Evolutionary conservation across 2,329 filamentous ascomycete genomes (phyloP).

Genomic region (Meredithiella fracta): DNA sequence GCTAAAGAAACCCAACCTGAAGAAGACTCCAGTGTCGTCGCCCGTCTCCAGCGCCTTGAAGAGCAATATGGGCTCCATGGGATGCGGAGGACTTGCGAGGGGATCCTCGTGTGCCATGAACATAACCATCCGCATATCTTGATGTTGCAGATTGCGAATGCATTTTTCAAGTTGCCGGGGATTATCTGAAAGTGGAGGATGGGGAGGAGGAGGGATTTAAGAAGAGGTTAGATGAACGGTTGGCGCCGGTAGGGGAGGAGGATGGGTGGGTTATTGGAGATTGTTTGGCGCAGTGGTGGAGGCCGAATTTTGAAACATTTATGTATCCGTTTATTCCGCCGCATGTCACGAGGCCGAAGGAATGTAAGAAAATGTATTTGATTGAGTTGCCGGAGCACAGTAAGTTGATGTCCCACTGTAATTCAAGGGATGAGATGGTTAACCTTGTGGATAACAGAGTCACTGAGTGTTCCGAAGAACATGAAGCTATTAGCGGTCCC

Average conservation of each 20-base stretch:
- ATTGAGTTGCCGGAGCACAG: conserved; percentile 86
- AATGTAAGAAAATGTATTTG: conserved; percentile 98
- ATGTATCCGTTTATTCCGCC: conserved; percentile 98
- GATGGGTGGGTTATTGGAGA: conserved; percentile 84
- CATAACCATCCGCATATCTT: conserved; percentile 97
- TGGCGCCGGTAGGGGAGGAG: conserved; percentile 81
- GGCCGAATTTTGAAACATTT: conserved; percentile 97
- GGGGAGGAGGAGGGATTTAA: conserved; percentile 96
- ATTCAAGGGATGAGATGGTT: background rate
- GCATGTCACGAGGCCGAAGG: conserved; percentile 90
- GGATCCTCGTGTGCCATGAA: conserved; percentile 93
- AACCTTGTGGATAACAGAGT: conserved; percentile 39
- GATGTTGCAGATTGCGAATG: conserved; percentile 98
- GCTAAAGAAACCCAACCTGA: conserved; percentile 97
- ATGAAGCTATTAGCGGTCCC: conserved; percentile 98
- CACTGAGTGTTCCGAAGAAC: conserved; percentile 93
- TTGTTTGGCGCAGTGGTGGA: conserved; percentile 94
- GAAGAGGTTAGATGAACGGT: conserved; percentile 71
- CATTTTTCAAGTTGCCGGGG: conserved; percentile 98
- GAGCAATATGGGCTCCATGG: conserved; percentile 85
- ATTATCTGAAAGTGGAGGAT: conserved; percentile 78
- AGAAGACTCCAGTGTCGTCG: conserved; percentile 89
- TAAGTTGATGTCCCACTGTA: conserved; percentile 27
- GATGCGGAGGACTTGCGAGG: conserved; percentile 95
- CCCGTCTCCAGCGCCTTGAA: conserved; percentile 82